Evolutionary conservation across 2,329 filamentous ascomycete genomes (phyloP).

Genomic region (Aureobasidium sp.): DNA sequence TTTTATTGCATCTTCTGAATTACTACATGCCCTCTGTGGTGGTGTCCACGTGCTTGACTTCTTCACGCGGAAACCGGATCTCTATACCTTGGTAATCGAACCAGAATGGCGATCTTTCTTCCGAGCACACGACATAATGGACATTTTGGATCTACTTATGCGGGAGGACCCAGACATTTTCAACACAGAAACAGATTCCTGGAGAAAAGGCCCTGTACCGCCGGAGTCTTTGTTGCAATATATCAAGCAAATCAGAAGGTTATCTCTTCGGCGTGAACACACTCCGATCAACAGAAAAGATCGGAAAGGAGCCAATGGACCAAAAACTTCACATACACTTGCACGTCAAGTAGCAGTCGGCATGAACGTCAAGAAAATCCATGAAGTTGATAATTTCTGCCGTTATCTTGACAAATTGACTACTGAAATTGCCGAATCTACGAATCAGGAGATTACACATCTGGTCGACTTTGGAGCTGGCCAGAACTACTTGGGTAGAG

Average conservation of each 20-base stretch:
- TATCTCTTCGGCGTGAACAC: slow-evolving; percentile 59
- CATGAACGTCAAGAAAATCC: slow-evolving; percentile 93
- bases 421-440: slow-evolving; percentile 40
- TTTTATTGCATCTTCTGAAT: slow-evolving; percentile 64
- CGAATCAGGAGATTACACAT: slow-evolving; percentile 56
- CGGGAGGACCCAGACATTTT: slow-evolving; percentile 57
- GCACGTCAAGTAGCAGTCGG: slow-evolving; percentile 69
- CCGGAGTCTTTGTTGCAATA: slow-evolving; percentile 59
- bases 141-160: slow-evolving; percentile 72
- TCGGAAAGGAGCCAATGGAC: slow-evolving; percentile 15
- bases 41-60: slow-evolving; percentile 98
- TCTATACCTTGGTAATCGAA: slow-evolving; percentile 71
- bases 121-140: slow-evolving; percentile 58
- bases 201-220: slow-evolving; percentile 36
- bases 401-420: slow-evolving; percentile 67
- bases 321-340: slow-evolving; percentile 28
- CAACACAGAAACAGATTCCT: slow-evolving; percentile 19
- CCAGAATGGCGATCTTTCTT: slow-evolving; percentile 77
- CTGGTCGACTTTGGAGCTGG: slow-evolving; percentile 94
- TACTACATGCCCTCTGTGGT: slow-evolving; percentile 84
- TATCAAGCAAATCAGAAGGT: slow-evolving; percentile 58
- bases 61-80: slow-evolving; percentile 73
- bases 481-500: slow-evolving; percentile 89
- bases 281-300: slow-evolving; percentile 9
- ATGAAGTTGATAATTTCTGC: slow-evolving; percentile 90